Conservation (phyloP, 331 rosid species). For the Pyrus hybrid region DNA sequence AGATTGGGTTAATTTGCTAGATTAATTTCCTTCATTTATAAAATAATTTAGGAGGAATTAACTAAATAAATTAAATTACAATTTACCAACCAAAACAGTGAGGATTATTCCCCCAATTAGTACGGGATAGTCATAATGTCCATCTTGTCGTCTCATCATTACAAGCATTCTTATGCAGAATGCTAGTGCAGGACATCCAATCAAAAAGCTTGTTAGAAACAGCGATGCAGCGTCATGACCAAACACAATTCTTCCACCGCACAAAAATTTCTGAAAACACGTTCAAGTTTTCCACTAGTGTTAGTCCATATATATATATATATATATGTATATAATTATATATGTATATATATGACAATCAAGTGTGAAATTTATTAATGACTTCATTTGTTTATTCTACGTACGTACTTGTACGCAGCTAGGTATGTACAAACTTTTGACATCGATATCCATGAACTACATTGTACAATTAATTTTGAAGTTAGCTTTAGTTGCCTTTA, state of each 20-base stretch:
- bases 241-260: constrained; percentile 76
- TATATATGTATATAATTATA: too few relatives aligned
- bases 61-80: neutral
- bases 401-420: too few relatives aligned
- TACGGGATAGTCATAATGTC: constrained; percentile 36
- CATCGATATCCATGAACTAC: too few relatives aligned
- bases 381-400: too few relatives aligned
- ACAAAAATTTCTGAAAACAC: constrained; percentile 60
- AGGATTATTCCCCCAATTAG: constrained; percentile 58
- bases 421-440: too few relatives aligned
- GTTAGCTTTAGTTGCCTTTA: neutral
- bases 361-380: neutral
- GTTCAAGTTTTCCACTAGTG: neutral
- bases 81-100: constrained; percentile 77
- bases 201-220: constrained; percentile 54
- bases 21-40: neutral
- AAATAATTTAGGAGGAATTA: neutral
- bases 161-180: constrained; percentile 64
- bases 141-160: constrained; percentile 21
- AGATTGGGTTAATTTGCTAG: constrained; percentile 2
- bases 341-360: neutral
- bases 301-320: neutral
- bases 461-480: too few relatives aligned
- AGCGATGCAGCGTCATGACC: constrained; percentile 77
- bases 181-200: constrained; percentile 79